These are phyloP conservation scores for Didymella lethalis DNA, from an alignment of 2,329 filamentous ascomycete species.

Conservation along the genomic window DNA sequence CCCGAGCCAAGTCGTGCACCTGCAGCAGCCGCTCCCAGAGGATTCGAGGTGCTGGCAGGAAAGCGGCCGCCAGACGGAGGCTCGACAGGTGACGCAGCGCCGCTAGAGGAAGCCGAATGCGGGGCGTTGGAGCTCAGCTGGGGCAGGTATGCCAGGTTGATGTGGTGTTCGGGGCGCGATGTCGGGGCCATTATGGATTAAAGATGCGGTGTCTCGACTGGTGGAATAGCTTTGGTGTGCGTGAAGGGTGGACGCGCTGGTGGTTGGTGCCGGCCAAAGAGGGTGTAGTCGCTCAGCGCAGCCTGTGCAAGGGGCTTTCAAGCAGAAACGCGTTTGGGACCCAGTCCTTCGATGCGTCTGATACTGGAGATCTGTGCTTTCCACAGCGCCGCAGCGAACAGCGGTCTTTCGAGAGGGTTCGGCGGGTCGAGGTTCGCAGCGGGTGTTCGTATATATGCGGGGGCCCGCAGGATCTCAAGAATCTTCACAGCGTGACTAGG, in stretches of 20 bases:
- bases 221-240: slow-evolving; percentile 17
- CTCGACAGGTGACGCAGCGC: slow-evolving; percentile 82
- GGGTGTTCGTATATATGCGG: slow-evolving; percentile 13
- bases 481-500: slow-evolving; percentile 21
- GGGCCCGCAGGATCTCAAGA: slow-evolving; percentile 14
- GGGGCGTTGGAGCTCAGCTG: slow-evolving; percentile 71
- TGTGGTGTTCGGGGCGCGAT: slow-evolving; percentile 77
- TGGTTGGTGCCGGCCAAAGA: slow-evolving; percentile 52
- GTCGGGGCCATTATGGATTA: slow-evolving; percentile 93
- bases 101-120: slow-evolving; percentile 80
- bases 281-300: slow-evolving; percentile 36
- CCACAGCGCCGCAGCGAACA: slow-evolving; percentile 17
- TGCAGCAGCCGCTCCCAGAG: slow-evolving; percentile 59
- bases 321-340: slow-evolving; percentile 16
- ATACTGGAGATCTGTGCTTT: slow-evolving; percentile 6
- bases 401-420: slow-evolving; percentile 27
- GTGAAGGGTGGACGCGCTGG: slow-evolving; percentile 1
- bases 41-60: slow-evolving; percentile 72
- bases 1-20: slow-evolving; percentile 81
- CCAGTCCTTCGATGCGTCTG: slow-evolving; percentile 13
- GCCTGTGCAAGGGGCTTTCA: slow-evolving; percentile 28
- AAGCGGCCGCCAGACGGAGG: slow-evolving; percentile 73
- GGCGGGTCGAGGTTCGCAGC: slow-evolving; percentile 4
- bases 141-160: slow-evolving; percentile 82
- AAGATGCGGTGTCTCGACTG: slow-evolving; percentile 43